These are phyloP conservation scores for Candida mattraensis DNA, from an alignment of 805 yeast genomes.

Conservation along the genomic window DNA sequence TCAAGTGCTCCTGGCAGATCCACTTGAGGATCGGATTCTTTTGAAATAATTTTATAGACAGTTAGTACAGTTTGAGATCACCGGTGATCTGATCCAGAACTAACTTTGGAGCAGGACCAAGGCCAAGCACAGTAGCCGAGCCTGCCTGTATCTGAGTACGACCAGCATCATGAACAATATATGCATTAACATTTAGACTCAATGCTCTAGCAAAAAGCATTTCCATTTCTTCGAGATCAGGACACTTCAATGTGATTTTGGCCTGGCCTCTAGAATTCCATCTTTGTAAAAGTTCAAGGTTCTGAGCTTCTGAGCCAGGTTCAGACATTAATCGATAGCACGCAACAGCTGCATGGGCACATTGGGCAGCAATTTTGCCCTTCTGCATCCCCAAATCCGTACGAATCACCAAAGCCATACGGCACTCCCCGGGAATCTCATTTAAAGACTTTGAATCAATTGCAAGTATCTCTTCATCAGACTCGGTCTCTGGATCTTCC, in stretches of 20 bases:
- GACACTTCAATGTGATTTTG: constrained; percentile 80
- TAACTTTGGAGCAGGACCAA: constrained; percentile 93
- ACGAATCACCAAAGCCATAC: constrained; percentile 86
- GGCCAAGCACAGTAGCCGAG: constrained; percentile 91
- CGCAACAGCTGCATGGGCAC: constrained; percentile 96
- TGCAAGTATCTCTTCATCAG: constrained; percentile 40
- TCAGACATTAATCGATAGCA: constrained; percentile 70
- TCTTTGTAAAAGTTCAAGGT: constrained; percentile 61
- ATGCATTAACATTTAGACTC: constrained; percentile 73
- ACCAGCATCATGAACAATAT: constrained; percentile 93
- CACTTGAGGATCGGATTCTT: constrained; percentile 39
- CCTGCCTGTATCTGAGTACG: constrained; percentile 97
- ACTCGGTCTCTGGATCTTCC: constrained; percentile 6
- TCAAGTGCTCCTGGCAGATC: constrained; percentile 43
- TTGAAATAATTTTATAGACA: constrained; percentile 23
- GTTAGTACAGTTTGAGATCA: constrained; percentile 66
- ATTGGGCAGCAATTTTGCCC: constrained; percentile 97
- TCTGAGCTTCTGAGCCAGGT: constrained; percentile 51
- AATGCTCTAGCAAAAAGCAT: constrained; percentile 77
- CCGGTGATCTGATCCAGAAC: constrained; percentile 82
- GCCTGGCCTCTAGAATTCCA: constrained; percentile 93
- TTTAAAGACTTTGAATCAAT: constrained; percentile 61
- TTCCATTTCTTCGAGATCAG: constrained; percentile 70
- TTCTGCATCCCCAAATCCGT: constrained; percentile 89
- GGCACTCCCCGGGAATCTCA: constrained; percentile 72